Evolutionary conservation across 176 grass and related monocot species (phyloP).

Genomic region (Musa troglodytarum): DNA sequence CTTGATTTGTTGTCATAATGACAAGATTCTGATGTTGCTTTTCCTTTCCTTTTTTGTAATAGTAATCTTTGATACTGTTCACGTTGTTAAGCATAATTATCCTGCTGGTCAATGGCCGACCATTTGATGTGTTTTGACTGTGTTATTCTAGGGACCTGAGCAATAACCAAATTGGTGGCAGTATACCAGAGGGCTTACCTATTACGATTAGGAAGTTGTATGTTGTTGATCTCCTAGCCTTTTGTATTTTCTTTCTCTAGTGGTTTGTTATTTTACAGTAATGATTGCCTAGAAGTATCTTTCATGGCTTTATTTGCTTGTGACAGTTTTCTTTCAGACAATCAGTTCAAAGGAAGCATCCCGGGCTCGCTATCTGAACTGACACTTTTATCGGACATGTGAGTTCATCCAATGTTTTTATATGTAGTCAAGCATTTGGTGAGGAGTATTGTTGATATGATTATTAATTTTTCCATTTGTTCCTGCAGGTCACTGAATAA

Average conservation of each 20-base stretch:
- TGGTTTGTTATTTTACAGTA: neutral
- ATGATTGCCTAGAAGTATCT: neutral
- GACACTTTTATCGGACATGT: slow-evolving; percentile 29
- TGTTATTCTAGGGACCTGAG: slow-evolving; percentile 63
- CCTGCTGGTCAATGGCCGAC: neutral
- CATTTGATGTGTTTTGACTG: neutral
- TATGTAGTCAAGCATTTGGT: neutral
- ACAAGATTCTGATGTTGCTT: neutral
- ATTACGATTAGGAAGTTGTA: slow-evolving; percentile 31
- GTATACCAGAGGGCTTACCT: slow-evolving; percentile 73
- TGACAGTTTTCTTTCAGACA: slow-evolving; percentile 23
- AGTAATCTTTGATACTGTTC: neutral
- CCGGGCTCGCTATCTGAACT: slow-evolving; percentile 15
- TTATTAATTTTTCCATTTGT: neutral
- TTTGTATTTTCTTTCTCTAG: neutral
- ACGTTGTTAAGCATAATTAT: neutral
- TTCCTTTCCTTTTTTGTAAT: neutral
- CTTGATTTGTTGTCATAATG: neutral
- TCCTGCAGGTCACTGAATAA: slow-evolving; percentile 13
- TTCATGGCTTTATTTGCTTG: neutral
- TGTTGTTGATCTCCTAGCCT: neutral
- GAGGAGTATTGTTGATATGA: neutral
- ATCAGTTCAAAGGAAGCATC: slow-evolving; percentile 16
- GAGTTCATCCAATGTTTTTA: neutral
- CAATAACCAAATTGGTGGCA: slow-evolving; percentile 78